These are phyloP conservation scores for Gymnopilus dilepis DNA, from an alignment of 768 basidiomycete species.

Conservation along the genomic window DNA sequence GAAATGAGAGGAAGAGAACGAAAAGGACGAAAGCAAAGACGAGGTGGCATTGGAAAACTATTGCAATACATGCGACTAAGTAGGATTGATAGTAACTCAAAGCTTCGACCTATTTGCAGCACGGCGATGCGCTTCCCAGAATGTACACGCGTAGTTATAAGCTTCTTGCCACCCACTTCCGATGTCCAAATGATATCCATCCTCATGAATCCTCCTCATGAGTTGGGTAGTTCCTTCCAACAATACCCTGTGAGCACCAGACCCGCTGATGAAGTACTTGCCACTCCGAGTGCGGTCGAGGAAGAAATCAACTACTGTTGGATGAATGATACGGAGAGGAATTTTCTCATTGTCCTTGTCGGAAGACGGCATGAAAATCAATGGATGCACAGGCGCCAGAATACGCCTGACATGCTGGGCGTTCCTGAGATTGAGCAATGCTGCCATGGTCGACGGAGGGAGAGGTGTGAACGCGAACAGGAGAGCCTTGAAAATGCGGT, in stretches of 20 bases:
- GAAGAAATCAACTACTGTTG: neutral
- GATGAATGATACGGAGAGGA: neutral
- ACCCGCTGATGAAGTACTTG: neutral
- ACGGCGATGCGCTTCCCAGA: constrained; percentile 2
- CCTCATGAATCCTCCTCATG: neutral
- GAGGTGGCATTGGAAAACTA: no score
- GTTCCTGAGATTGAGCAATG: neutral
- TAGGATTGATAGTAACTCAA: neutral
- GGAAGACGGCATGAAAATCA: neutral
- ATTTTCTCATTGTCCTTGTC: neutral
- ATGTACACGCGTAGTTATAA: constrained; percentile 1
- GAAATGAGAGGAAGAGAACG: no score
- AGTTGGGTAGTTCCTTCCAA: neutral
- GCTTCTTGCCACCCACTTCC: constrained; percentile 1
- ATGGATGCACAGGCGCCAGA: neutral
- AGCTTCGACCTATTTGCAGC: neutral
- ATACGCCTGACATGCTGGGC: neutral
- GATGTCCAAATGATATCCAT: neutral
- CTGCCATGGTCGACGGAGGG: neutral
- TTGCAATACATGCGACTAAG: no score
- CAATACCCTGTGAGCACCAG: neutral
- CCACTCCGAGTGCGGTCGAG: neutral
- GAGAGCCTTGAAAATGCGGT: neutral
- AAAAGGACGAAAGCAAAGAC: no score
- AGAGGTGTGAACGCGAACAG: neutral